phyloP scores from a whole-genome alignment of 2,329 filamentous ascomycete species.

The Colletotrichum tropicicola region DNA sequence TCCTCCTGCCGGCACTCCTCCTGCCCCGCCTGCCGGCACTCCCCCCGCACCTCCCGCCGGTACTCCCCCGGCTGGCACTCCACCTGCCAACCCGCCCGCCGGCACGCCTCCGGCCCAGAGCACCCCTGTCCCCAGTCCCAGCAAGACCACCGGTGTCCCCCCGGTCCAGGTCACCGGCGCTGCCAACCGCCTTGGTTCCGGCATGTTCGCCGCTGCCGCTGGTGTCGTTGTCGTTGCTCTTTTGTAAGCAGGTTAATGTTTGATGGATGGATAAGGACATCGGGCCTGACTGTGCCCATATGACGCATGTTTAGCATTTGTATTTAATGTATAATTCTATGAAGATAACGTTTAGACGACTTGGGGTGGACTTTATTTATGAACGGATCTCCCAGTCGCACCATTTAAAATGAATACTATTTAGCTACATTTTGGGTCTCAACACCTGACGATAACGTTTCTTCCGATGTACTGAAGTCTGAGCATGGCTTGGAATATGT shows the following conservation, averaged over 20 bases:
- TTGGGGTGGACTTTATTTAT: background rate
- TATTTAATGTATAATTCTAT: conserved; percentile 9
- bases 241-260: background rate
- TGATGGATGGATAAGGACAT: background rate
- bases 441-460: too few species aligned
- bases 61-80: background rate
- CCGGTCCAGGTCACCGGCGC: conserved; percentile 14
- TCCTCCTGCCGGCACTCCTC: background rate
- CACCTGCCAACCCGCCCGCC: background rate
- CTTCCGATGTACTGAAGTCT: too few species aligned
- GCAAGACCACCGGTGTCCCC: background rate
- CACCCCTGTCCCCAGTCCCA: background rate
- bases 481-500: too few species aligned
- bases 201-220: conserved; percentile 18
- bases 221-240: conserved; percentile 24
- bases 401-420: background rate
- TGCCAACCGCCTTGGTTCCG: conserved; percentile 11
- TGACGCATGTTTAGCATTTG: background rate
- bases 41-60: background rate
- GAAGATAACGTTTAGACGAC: conserved; percentile 5
- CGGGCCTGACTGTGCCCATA: background rate
- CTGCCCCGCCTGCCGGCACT: background rate
- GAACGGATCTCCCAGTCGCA: background rate
- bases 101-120: background rate
- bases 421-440: background rate